Percentiles rank a stretch among this genome's conserved stretches.
Evolutionary conservation across 2,329 filamentous ascomycete genomes (phyloP).

Genomic region (Colletotrichum lindemuthianum): DNA sequence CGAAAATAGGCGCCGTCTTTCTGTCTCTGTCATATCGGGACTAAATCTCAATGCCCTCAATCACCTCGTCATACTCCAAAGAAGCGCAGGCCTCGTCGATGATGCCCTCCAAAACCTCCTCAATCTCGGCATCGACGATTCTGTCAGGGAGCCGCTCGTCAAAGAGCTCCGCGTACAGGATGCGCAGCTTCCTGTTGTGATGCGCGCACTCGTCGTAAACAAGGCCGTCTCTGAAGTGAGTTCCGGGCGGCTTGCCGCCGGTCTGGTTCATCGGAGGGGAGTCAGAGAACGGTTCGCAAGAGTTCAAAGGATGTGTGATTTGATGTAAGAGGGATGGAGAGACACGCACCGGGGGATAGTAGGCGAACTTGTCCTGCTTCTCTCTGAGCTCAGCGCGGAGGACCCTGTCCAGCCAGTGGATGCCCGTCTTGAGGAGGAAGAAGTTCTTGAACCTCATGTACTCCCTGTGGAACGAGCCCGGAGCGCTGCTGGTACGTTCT

Average conservation of each 20-base stretch:
- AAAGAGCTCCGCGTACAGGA: slow-evolving; percentile 25
- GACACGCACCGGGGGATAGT: slow-evolving; percentile 57
- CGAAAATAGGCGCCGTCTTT: too few species aligned
- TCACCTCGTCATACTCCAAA: not conserved
- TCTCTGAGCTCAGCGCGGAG: slow-evolving; percentile 45
- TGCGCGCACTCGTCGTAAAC: slow-evolving; percentile 16
- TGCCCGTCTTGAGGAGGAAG: slow-evolving; percentile 67
- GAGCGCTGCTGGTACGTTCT: slow-evolving; percentile 50
- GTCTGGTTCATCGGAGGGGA: slow-evolving; percentile 8
- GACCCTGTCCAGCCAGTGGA: slow-evolving; percentile 68
- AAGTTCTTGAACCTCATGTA: slow-evolving; percentile 63
- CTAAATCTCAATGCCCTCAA: not conserved
- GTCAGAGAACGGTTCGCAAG: not conserved
- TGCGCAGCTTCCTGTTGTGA: slow-evolving; percentile 18
- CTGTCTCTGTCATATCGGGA: too few species aligned
- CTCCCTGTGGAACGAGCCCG: slow-evolving; percentile 54
- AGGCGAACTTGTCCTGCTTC: slow-evolving; percentile 50
- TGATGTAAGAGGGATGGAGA: too few species aligned
- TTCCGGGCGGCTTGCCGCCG: slow-evolving; percentile 32
- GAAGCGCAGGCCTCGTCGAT: slow-evolving; percentile 4
- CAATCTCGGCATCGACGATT: slow-evolving; percentile 6
- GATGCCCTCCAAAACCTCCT: slow-evolving; percentile 2
- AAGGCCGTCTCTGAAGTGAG: not conserved
- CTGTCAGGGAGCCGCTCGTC: slow-evolving; percentile 26
- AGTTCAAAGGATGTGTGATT: not conserved